Percentiles rank a stretch among this genome's conserved stretches.
phyloP scores from a whole-genome alignment of 2,329 filamentous ascomycete species.

The Xylariaceae sp. region DNA sequence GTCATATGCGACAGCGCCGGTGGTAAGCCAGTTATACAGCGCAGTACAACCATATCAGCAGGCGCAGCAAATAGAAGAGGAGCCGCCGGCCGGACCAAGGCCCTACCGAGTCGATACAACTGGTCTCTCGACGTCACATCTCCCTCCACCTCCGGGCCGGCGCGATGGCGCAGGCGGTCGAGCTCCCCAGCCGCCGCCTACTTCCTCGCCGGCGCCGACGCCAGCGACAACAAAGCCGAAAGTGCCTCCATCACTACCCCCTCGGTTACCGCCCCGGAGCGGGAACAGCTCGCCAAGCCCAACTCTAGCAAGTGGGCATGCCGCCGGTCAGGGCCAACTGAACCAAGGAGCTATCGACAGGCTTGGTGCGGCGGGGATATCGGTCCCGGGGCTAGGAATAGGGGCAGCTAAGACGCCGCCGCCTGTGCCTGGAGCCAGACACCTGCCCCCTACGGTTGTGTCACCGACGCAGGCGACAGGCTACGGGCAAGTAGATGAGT shows the following conservation, averaged over 20 bases:
- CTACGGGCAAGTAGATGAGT: constrained; percentile 61
- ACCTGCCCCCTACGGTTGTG: constrained; percentile 30
- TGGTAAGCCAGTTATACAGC: constrained; percentile 21
- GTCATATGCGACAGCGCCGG: constrained; percentile 27
- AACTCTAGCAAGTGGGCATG: constrained; percentile 28
- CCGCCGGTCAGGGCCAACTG: constrained; percentile 41
- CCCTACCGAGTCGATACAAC: constrained; percentile 73
- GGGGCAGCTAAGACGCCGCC: constrained; percentile 46
- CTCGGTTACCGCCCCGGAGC: constrained; percentile 72
- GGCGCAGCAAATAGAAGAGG: constrained; percentile 41
- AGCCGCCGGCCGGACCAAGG: constrained; percentile 57
- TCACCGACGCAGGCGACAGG: constrained; percentile 19
- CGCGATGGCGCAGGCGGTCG: constrained; percentile 46
- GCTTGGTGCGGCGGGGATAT: constrained; percentile 75
- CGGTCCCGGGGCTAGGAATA: constrained; percentile 80
- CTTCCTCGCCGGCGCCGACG: background rate
- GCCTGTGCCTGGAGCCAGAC: constrained; percentile 37
- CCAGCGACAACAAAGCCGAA: constrained; percentile 20
- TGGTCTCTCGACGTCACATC: constrained; percentile 69
- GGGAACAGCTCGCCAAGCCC: constrained; percentile 52
- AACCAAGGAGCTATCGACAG: constrained; percentile 67
- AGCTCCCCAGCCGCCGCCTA: constrained; percentile 11
- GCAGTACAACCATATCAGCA: constrained; percentile 36
- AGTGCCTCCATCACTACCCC: constrained; percentile 63
- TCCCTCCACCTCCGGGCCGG: constrained; percentile 73